phyloP scores from a whole-genome alignment of 1,139 yeast genomes.

The Yamadazyma epiphylla region DNA sequence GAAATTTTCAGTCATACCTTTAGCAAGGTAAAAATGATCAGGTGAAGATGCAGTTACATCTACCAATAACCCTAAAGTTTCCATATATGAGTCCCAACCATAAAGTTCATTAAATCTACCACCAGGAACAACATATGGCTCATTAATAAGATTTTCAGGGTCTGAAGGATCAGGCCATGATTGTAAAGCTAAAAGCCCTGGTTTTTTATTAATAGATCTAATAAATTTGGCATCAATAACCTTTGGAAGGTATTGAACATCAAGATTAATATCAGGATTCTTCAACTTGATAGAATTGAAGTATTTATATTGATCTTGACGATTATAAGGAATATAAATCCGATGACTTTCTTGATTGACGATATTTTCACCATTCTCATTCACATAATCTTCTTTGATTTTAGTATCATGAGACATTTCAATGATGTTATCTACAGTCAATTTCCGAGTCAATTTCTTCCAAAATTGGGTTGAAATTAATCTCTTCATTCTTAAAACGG shows the following conservation, averaged over 20 bases:
- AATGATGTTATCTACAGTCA: constrained; percentile 58
- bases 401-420: constrained; percentile 83
- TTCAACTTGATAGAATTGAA: constrained; percentile 51
- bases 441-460: constrained; percentile 71
- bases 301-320: constrained; percentile 71
- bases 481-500: constrained; percentile 73
- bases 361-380: constrained; percentile 28
- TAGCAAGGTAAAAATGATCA: constrained; percentile 52
- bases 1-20: constrained; percentile 91
- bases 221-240: constrained; percentile 67
- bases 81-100: constrained; percentile 98
- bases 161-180: constrained; percentile 51
- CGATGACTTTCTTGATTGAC: constrained; percentile 52
- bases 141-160: constrained; percentile 53
- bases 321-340: constrained; percentile 70
- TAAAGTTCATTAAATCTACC: constrained; percentile 95
- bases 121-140: constrained; percentile 94
- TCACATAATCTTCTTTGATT: constrained; percentile 53
- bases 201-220: constrained; percentile 71
- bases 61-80: constrained; percentile 73
- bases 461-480: constrained; percentile 78
- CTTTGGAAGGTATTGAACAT: constrained; percentile 70
- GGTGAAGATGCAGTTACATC: constrained; percentile 53
- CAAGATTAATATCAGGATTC: constrained; percentile 59
- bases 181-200: constrained; percentile 85